Evolutionary conservation across 2,329 filamentous ascomycete species (phyloP).

Genomic region (Aureobasidium namibiae): DNA sequence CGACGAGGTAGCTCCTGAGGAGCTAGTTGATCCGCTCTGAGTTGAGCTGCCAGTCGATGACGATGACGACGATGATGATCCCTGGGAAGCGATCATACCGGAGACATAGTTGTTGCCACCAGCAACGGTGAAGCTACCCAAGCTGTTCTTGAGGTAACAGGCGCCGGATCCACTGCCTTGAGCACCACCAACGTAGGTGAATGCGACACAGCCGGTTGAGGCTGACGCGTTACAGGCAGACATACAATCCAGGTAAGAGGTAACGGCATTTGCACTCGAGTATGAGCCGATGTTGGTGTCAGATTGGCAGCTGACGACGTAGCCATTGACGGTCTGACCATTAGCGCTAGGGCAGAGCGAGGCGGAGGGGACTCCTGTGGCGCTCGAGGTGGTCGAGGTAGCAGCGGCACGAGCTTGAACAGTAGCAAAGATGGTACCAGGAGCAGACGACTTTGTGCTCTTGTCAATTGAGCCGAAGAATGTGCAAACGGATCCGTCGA

Average conservation of each 20-base stretch:
- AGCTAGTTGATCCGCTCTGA: not conserved
- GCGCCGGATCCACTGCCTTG: constrained; percentile 18
- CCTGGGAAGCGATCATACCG: not conserved
- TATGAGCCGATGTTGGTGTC: constrained; percentile 14
- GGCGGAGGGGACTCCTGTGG: constrained; percentile 12
- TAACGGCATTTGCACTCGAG: constrained; percentile 10
- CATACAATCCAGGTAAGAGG: constrained; percentile 16
- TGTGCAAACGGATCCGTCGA: not conserved
- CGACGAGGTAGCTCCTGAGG: not conserved
- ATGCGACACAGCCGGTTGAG: constrained; percentile 13
- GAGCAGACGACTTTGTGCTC: not conserved
- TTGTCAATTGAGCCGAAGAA: not conserved
- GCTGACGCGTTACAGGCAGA: constrained; percentile 13
- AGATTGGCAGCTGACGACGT: not conserved
- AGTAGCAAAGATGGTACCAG: not conserved
- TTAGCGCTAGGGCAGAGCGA: constrained; percentile 15
- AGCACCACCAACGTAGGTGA: constrained; percentile 16
- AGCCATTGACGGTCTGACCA: constrained; percentile 4
- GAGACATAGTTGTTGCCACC: constrained; percentile 11
- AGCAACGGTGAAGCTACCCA: constrained; percentile 12
- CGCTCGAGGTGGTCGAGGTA: too few species aligned
- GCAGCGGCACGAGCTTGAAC: too few species aligned
- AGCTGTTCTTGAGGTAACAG: constrained; percentile 19
- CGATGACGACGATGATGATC: constrained; percentile 13
- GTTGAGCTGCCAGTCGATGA: constrained; percentile 16